Evolutionary conservation across 2,329 filamentous ascomycete species (phyloP).

Genomic region (Aspergillus ochraceoroseus): DNA sequence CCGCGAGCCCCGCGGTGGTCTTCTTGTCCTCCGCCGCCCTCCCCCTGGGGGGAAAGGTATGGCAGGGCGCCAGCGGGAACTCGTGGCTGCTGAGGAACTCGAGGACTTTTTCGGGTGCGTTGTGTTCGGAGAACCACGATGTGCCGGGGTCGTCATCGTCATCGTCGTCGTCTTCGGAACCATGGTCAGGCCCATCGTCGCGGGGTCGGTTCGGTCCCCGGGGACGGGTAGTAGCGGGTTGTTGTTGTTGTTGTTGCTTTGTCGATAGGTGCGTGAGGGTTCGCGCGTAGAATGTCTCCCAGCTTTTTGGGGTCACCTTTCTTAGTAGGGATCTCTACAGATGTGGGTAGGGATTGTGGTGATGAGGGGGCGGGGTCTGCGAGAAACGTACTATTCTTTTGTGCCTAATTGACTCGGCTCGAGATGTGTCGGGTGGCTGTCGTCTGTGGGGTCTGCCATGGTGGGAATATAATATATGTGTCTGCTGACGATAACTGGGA

Average conservation of each 20-base stretch:
- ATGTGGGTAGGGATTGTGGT: background rate
- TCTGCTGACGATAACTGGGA: too few species aligned
- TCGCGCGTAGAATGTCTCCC: constrained; percentile 53
- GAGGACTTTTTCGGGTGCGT: constrained; percentile 76
- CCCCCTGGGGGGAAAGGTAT: constrained; percentile 26
- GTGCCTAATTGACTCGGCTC: constrained; percentile 78
- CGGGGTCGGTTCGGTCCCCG: too few species aligned
- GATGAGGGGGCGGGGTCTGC: constrained; percentile 7
- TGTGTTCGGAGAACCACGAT: constrained; percentile 93
- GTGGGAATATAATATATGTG: too few species aligned
- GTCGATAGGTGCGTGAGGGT: constrained; percentile 39
- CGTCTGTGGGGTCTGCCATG: constrained; percentile 22
- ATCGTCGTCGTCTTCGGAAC: constrained; percentile 51
- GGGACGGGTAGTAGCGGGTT: constrained; percentile 6
- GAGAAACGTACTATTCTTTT: constrained; percentile 72
- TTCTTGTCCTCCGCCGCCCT: background rate
- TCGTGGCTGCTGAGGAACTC: constrained; percentile 56
- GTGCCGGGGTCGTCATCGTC: constrained; percentile 66
- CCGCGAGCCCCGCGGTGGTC: too few species aligned
- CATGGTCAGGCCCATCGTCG: constrained; percentile 6
- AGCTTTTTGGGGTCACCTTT: constrained; percentile 48
- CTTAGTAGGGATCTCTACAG: too few species aligned
- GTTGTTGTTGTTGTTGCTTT: too few species aligned
- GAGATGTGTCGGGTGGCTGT: constrained; percentile 57
- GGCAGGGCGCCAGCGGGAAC: constrained; percentile 42